Base-by-base conservation (phyloP, 305 asterid species). In the Fraxinus latifolia region DNA sequence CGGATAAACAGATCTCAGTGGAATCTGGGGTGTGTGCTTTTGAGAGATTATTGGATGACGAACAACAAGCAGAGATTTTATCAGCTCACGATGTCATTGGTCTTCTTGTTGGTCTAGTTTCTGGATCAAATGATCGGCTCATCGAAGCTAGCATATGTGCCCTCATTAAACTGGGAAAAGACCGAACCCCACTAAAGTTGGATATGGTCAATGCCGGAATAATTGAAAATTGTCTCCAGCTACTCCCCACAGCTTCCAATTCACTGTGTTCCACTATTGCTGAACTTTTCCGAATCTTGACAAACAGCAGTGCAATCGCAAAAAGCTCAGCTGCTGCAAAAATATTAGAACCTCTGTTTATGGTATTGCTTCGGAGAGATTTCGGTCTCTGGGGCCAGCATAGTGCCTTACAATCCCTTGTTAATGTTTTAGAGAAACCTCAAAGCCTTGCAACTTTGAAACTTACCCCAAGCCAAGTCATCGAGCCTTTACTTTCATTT, bases 371-470 rank as follows among this genome's bases (percentile, higher is more conserved):
- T 62, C 87, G 91, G 83, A 84, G 90, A 74, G 98, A 95, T 90
- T 84, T 93, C 65, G 92, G 93, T 77, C 82, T 90, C 79, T 88
- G 92, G 93, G 98, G 98, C 80, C 98, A 95, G 79, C 97, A 95
- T 81, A 93, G 98, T 88, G 93, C 97, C 82, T 78, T 95, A 83
- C 97, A 95, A 89, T 92, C 97, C 53, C 97, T 95, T 75, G 94
- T 95, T 81, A 95, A 95, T 86, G 87, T 95, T 81, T 85, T 95
- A 82, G 98, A 95, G 91, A 95, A 95, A 86, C 97, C 98, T 65
- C 92, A 91, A 75, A 87, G 93, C 84, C 92, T 93, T 74, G 88
- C 89, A 39, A 82, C 91, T 86, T 84, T 93, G 86, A 87, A 89
- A 87, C 89, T 93, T 80, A 80, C 94, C 84, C 95, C 97, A 25